Evolutionary conservation across 1,139 yeast species (phyloP).

Genomic region (Yamadazyma pseudoaaseri): DNA sequence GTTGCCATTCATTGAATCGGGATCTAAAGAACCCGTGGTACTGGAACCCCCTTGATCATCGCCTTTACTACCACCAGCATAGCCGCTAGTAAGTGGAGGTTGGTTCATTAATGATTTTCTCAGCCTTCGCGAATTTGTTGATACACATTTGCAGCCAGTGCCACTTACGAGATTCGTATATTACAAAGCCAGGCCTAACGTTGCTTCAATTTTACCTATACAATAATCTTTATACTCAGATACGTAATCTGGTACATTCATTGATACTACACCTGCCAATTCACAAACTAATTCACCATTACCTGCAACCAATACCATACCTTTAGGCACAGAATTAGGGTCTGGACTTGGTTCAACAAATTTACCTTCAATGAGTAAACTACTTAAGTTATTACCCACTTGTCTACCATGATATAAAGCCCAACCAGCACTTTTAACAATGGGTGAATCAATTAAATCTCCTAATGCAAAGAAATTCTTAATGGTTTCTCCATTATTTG

Average conservation of each 20-base stretch:
- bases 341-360: constrained; percentile 39
- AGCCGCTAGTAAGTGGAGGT: too few species aligned
- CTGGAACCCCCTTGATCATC: too few species aligned
- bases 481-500: constrained; percentile 13
- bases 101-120: not conserved
- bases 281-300: constrained; percentile 41
- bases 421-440: constrained; percentile 50
- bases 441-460: constrained; percentile 40
- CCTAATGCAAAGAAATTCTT: constrained; percentile 39
- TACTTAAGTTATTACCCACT: constrained; percentile 38
- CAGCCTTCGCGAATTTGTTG: not conserved
- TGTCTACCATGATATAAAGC: constrained; percentile 46
- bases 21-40: too few species aligned
- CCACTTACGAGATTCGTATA: too few species aligned
- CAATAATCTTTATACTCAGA: constrained; percentile 41
- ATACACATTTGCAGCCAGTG: not conserved
- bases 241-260: constrained; percentile 36
- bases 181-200: constrained; percentile 12
- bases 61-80: too few species aligned
- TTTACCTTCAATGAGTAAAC: constrained; percentile 26
- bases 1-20: too few species aligned
- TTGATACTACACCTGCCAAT: constrained; percentile 33
- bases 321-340: constrained; percentile 32
- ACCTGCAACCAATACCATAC: constrained; percentile 47
- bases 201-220: constrained; percentile 22